Base-by-base conservation (phyloP, 208 protist species). In the Wallacemonas collosoma region DNA sequence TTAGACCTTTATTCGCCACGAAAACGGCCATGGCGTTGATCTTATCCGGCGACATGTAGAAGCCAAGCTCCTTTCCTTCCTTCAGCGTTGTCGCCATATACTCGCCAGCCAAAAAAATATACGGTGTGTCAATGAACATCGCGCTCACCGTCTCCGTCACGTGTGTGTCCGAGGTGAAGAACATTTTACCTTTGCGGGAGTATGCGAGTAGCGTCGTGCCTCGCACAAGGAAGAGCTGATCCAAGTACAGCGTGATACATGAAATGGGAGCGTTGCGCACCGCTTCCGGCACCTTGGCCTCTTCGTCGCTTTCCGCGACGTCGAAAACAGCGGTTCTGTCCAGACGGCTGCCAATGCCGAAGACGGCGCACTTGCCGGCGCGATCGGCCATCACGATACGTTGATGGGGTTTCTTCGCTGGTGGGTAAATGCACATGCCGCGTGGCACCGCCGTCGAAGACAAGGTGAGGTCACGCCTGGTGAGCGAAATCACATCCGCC, bases 161-260 rank as follows among this genome's bases (percentile, higher is more conserved):
- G 58, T 92, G 89, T 3, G 88, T 97, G 73, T 97, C 89, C 26
- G 94, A 77, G 3, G 76, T 81, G 68, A 96, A 97, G 72, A 96
- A 97, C 36, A 77, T 69, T 58, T 83, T 89, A 9, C 93, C 93
- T 60, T 95, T 97, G 48, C 85, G 63, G 15, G 89, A 91, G 69
- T 95, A 93, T n/a, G 90, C 93, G 15, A 86, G 77, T 0, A 97
- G 66, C 4, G 79, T 64, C 63, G 83, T 89, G 35, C 91, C 91
- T 47, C 80, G 77, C 17, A 94, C 78, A 61, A 88, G 87, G 70
- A 97, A 97, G 26, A 94, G 76, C 61, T 95, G 90, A 55, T 96
- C 90, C 44, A 76, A 77, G 74, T 82, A 95, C 6, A 97, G 68
- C 1, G 82, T 86, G 36, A 83, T 76, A 50, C 85, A 86, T 26